Conservation (phyloP, 2,329 filamentous ascomycete species). For the Botrytis squamosa region DNA sequence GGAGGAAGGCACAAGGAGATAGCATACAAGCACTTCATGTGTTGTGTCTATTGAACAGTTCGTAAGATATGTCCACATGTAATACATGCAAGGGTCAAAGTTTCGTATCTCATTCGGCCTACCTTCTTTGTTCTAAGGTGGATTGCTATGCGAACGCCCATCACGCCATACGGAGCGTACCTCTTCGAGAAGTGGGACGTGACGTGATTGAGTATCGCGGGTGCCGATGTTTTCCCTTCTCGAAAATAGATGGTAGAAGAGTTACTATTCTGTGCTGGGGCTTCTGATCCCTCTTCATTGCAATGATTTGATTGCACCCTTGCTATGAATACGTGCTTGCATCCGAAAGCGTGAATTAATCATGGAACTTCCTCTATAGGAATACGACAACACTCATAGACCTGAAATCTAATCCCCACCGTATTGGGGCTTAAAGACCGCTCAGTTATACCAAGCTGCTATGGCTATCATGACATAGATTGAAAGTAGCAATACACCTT, state of each 20-base stretch:
- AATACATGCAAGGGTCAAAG: no score
- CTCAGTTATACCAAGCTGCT: conserved; percentile 5
- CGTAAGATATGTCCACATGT: background rate
- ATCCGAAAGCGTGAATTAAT: background rate
- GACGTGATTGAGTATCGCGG: no score
- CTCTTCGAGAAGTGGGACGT: no score
- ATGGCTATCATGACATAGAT: conserved; percentile 9
- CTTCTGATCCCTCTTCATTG: background rate
- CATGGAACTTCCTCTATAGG: background rate
- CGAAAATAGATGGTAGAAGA: no score
- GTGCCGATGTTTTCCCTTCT: no score
- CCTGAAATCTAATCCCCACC: background rate
- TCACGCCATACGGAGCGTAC: no score
- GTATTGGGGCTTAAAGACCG: accelerated
- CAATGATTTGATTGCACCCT: background rate
- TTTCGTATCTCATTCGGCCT: no score
- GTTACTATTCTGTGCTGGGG: no score
- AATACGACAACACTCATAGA: background rate
- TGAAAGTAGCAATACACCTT: conserved; percentile 1
- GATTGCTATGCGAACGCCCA: no score
- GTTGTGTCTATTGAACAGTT: background rate
- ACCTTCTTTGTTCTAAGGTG: no score
- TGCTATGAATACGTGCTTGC: background rate
- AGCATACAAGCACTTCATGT: background rate
- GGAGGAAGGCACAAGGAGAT: no score